phyloP scores from a whole-genome alignment of 306 rosid genomes.

The Cucurbita moschata region DNA sequence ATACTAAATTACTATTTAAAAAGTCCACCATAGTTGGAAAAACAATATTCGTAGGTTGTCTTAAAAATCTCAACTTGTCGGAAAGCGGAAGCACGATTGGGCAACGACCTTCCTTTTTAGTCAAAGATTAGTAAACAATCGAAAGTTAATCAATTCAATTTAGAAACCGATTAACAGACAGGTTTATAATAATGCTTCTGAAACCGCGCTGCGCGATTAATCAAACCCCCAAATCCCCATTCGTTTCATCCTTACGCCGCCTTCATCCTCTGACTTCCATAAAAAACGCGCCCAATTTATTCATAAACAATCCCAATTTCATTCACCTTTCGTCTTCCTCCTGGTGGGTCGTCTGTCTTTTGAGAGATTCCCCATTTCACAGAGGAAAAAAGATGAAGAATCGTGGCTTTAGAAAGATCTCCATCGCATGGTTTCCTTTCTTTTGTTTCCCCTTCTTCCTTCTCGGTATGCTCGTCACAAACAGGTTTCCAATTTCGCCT shows the following conservation, averaged over 20 bases:
- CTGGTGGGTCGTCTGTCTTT: background rate
- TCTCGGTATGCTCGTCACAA: slow-evolving; percentile 65
- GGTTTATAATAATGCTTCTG: background rate
- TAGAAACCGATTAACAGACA: background rate
- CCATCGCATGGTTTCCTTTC: slow-evolving; percentile 74
- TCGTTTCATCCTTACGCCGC: background rate
- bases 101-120: background rate
- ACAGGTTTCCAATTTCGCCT: slow-evolving; percentile 30
- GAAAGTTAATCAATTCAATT: background rate
- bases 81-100: background rate
- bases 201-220: background rate
- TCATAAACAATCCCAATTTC: background rate
- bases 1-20: no score
- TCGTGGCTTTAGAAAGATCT: slow-evolving; percentile 48
- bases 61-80: background rate
- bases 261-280: background rate
- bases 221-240: background rate
- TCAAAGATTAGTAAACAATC: background rate
- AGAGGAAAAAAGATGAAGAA: slow-evolving; percentile 32
- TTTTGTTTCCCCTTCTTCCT: slow-evolving; percentile 62
- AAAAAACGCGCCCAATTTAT: background rate
- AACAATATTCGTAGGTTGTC: background rate
- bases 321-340: background rate
- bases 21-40: no score
- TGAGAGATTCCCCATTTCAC: background rate